Conservation (phyloP, 208 protist species). For the Naegleria lovaniensis region DNA sequence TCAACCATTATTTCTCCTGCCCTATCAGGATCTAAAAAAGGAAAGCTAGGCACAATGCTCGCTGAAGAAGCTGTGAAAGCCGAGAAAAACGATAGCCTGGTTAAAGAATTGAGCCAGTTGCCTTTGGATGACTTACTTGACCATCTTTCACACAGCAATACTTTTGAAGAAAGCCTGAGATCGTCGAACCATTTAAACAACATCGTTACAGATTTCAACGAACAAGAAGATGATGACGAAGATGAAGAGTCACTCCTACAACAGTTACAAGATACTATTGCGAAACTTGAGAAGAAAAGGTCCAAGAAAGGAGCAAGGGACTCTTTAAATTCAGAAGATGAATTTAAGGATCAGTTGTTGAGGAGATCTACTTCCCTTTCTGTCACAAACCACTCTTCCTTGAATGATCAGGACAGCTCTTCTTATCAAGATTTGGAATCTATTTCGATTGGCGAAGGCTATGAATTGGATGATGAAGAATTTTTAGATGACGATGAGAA, state of each 20-base stretch:
- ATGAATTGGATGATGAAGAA: neutral
- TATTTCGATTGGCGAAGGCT: neutral
- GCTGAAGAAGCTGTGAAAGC: neutral
- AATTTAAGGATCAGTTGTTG: neutral
- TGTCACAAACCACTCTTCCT: neutral
- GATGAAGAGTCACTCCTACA: neutral
- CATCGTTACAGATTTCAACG: neutral
- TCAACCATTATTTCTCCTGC: neutral
- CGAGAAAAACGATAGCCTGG: neutral
- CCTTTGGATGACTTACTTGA: neutral
- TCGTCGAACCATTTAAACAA: neutral
- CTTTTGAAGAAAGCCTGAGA: neutral
- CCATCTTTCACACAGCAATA: neutral
- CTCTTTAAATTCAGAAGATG: neutral
- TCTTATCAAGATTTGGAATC: neutral
- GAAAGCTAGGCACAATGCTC: neutral
- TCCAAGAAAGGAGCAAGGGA: too few species aligned
- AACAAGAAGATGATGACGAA: neutral
- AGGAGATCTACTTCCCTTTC: neutral
- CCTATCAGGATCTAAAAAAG: neutral
- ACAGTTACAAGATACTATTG: neutral
- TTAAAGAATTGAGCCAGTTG: neutral
- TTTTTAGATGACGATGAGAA: neutral
- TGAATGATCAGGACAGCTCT: neutral
- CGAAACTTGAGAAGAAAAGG: neutral